Base-by-base conservation (phyloP, 208 protist genomes). In the Sergeia podlipaevii region DNA sequence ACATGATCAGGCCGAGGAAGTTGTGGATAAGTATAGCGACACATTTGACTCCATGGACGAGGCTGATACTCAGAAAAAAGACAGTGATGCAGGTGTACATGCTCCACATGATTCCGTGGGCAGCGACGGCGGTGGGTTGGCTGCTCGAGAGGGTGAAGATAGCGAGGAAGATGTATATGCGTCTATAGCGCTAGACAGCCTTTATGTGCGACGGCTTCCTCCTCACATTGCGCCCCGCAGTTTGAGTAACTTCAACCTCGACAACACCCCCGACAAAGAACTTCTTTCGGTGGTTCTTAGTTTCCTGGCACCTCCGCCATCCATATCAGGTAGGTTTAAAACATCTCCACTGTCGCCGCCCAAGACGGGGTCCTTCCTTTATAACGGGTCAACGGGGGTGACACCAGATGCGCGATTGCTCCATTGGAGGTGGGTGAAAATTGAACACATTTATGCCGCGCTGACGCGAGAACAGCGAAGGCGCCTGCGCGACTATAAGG, bases 401-500 rank as follows among this genome's bases (percentile, higher is more conserved):
- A n/a, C n/a, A n/a, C n/a, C n/a, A n/a, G n/a, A n/a, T n/a, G n/a
- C n/a, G n/a, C n/a, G n/a, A n/a, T n/a, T n/a, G n/a, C n/a, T n/a
- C n/a, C n/a, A n/a, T 4, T 95, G 88, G 85, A 78, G 88, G 18
- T 95, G 88, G 85, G 77, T 91, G 11, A 42, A 66, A 3, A 58
- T 95, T 28, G 55, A 83, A 24, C 60, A 68, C 10, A 66, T 95
- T n/a, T 95, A 95, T 48, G 46, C 56, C 1, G 67, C 67, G 1
- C 63, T 91, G 32, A 77, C 56, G 2, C 44, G 32, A 15, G 65
- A 61, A 38, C 81, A 91, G 52, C 74, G 78, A 11, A 63, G 50
- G 38, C 28, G 50, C 10, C 42, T 95, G 21, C 70, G 80, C 0
- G 60, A 57, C 0, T 47, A 42, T n/a, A 92, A 85, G 58, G 71